Conservation (phyloP, 2,329 filamentous ascomycete species). For the Sporothrix brunneoviolacea region DNA sequence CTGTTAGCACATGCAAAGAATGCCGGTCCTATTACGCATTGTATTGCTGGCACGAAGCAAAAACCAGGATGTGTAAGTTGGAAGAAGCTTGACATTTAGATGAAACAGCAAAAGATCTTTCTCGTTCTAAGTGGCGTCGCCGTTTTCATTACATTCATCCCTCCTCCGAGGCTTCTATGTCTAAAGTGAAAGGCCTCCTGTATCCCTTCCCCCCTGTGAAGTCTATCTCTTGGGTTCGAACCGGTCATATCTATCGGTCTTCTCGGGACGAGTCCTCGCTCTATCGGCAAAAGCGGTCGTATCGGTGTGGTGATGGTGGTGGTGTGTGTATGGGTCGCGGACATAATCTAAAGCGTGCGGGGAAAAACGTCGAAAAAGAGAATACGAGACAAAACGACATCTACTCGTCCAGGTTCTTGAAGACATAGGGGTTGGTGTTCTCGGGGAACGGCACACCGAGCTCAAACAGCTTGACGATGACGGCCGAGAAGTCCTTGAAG, state of each 20-base stretch:
- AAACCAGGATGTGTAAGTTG: too few species aligned
- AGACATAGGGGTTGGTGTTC: constrained; percentile 52
- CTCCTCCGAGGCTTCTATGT: background rate
- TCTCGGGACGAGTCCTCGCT: background rate
- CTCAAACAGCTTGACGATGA: constrained; percentile 79
- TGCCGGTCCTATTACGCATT: too few species aligned
- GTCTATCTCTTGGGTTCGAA: background rate
- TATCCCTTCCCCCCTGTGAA: background rate
- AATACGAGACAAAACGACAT: background rate
- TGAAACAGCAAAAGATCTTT: too few species aligned
- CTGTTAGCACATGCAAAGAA: too few species aligned
- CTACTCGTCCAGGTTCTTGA: constrained; percentile 52
- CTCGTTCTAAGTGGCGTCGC: too few species aligned
- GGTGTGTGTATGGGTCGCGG: background rate
- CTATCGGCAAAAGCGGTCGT: background rate
- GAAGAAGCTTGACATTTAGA: too few species aligned
- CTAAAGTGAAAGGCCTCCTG: background rate
- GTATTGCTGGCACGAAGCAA: too few species aligned
- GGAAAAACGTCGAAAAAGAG: background rate
- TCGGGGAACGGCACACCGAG: constrained; percentile 83
- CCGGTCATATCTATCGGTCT: constrained; percentile 1
- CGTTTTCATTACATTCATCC: background rate
- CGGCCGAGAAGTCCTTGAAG: constrained; percentile 86
- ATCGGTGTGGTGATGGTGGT: background rate
- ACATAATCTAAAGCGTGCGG: background rate